phyloP scores from a whole-genome alignment of 768 basidiomycete species.

The Leccinum truebloodii region DNA sequence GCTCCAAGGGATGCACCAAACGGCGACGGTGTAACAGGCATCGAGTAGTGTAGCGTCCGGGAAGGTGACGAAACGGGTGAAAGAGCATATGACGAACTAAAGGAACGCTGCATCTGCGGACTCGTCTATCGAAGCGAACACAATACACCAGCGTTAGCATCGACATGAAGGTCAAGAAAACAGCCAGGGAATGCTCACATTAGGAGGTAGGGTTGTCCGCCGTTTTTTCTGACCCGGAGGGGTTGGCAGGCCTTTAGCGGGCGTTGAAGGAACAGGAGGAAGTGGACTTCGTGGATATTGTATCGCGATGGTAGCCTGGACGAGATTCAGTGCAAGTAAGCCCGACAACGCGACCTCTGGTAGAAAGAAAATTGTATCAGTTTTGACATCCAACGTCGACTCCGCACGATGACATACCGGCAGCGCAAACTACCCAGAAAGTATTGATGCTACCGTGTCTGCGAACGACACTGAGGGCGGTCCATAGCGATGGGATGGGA shows the following conservation, averaged over 20 bases:
- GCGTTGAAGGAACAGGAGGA: slow-evolving; percentile 28
- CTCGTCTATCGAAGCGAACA: slow-evolving; percentile 16
- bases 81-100: slow-evolving; percentile 30
- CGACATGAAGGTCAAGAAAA: not conserved
- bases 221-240: slow-evolving; percentile 31
- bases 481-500: slow-evolving; percentile 40
- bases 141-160: not conserved
- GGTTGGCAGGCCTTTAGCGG: slow-evolving; percentile 23
- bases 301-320: slow-evolving; percentile 39
- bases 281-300: slow-evolving; percentile 36
- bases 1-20: slow-evolving; percentile 36
- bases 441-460: slow-evolving; percentile 4
- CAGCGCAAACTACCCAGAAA: slow-evolving; percentile 29
- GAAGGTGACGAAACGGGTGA: slow-evolving; percentile 36
- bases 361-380: not conserved
- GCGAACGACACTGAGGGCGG: slow-evolving; percentile 35
- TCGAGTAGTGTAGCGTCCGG: slow-evolving; percentile 34
- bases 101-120: slow-evolving; percentile 32
- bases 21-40: slow-evolving; percentile 42
- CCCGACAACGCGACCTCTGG: slow-evolving; percentile 34
- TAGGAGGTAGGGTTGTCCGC: slow-evolving; percentile 24
- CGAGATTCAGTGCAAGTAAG: slow-evolving; percentile 35
- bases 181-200: slow-evolving; percentile 14
- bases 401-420: slow-evolving; percentile 26
- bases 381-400: not conserved